Evolutionary conservation across 2,329 filamentous ascomycete species (phyloP), one percentile per base, ranked within the genome.

Genomic region (Catunica adiposa): DNA sequence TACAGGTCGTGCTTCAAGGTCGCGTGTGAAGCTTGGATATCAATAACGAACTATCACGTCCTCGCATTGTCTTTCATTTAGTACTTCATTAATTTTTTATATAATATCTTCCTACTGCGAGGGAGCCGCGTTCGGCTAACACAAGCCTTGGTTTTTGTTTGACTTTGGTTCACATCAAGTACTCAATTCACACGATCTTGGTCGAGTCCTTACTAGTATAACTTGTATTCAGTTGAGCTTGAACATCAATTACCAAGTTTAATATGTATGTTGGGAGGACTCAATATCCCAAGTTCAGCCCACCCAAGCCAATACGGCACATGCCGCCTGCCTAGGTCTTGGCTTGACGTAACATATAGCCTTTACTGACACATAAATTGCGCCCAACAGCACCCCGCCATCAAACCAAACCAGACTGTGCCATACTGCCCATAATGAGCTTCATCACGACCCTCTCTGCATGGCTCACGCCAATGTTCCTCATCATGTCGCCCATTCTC

Each of bases 401-500:
- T 15, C 44, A 14, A 23, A 11, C 23, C 40, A 15, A n/a, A n/a
- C n/a, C n/a, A n/a, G n/a, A n/a, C n/a, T n/a, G n/a, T n/a, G n/a
- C n/a, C n/a, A n/a, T n/a, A n/a, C n/a, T 40, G 26, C 11, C 25
- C 50, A 50, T 14, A 54, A 67, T 68, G 65, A 61, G 61, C 52
- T 74, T 72, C 68, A 62, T 78, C 56, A 70, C 70, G 51, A 64
- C 69, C 48, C 61, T 79, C 59, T 72, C 77, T 65, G 76, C 74
- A 69, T 74, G 74, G 63, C 66, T 79, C 59, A 79, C 80, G 65
- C 80, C 80, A 22, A 66, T 80, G 56, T 83, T 83, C 64, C 73
- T 84, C 59, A 71, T 82, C 62, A 61, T 78, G 61, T 83, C 80
- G 62, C 80, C 80, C 17, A 70, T 84, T 48, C 68, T 82, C 42